phyloP scores from a whole-genome alignment of 352 stramenopile species.

The Globisporangium solare region DNA sequence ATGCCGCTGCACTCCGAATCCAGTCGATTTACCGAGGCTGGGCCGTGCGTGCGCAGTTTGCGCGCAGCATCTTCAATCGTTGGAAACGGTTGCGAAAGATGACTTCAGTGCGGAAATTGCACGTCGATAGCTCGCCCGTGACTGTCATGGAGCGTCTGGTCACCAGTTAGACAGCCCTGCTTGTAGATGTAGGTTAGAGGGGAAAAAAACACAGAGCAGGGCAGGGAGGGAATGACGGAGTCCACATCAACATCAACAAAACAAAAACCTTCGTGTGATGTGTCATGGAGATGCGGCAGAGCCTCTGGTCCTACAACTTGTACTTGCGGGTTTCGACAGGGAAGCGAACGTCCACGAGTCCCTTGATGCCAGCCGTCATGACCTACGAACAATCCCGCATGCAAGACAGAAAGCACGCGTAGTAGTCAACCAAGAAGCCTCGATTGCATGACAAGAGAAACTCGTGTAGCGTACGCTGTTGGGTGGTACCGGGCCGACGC shows the following conservation, averaged over 20 bases:
- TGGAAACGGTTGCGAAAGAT: constrained; percentile 24
- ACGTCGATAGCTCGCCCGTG: constrained; percentile 18
- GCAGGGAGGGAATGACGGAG: too few species aligned
- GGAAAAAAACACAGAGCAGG: not conserved
- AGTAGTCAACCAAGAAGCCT: too few species aligned
- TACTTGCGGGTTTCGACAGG: constrained; percentile 60
- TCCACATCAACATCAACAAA: too few species aligned
- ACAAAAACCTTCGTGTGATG: too few species aligned
- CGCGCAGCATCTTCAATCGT: constrained; percentile 21
- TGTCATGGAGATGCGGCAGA: too few species aligned
- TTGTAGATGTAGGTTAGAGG: not conserved
- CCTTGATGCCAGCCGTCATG: constrained; percentile 72
- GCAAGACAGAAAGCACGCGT: too few species aligned
- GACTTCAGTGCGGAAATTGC: constrained; percentile 26
- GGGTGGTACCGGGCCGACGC: constrained; percentile 55
- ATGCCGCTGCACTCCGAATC: constrained; percentile 66
- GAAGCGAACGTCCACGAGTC: constrained; percentile 63
- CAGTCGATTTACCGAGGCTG: constrained; percentile 67
- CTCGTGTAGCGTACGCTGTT: constrained; percentile 41
- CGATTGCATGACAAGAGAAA: too few species aligned
- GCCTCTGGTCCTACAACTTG: constrained; percentile 20
- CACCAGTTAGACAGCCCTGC: constrained; percentile 4
- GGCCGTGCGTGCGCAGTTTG: constrained; percentile 38
- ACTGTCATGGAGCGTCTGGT: constrained; percentile 27
- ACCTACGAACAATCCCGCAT: constrained; percentile 19